Conservation (phyloP, 495 filamentous ascomycete species). For the Penicillium malachiteum region DNA sequence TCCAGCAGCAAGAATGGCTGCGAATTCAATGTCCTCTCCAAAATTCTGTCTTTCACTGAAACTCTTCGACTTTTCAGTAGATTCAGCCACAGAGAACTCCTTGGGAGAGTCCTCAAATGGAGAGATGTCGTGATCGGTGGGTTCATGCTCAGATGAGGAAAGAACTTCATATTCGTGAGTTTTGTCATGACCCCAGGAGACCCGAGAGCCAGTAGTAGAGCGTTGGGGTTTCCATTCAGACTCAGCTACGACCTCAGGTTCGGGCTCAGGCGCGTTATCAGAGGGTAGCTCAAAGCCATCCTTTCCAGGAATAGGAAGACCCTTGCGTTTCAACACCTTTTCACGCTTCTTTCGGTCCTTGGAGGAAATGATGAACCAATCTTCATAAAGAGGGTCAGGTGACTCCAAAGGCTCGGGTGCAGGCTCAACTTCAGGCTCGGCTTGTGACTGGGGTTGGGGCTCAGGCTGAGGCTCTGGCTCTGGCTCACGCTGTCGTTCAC, state of each 20-base stretch:
- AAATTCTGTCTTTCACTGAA: constrained; percentile 10
- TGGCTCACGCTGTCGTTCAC: neutral
- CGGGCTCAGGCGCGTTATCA: constrained; percentile 13
- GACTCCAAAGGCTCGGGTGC: constrained; percentile 18
- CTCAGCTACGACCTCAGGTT: neutral
- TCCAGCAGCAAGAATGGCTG: constrained; percentile 68
- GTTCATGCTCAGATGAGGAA: constrained; percentile 48
- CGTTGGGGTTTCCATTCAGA: constrained; percentile 19
- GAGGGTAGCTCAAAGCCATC: constrained; percentile 32
- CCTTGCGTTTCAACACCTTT: constrained; percentile 31
- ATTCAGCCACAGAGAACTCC: constrained; percentile 11
- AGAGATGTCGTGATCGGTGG: constrained; percentile 28
- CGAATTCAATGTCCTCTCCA: constrained; percentile 63
- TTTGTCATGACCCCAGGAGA: constrained; percentile 61
- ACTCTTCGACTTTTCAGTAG: constrained; percentile 14
- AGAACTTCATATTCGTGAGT: constrained; percentile 61
- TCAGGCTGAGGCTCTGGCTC: neutral
- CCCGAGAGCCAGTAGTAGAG: constrained; percentile 47
- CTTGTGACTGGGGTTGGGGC: neutral
- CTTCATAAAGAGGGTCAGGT: constrained; percentile 39
- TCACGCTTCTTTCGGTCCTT: constrained; percentile 43
- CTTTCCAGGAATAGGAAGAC: constrained; percentile 23
- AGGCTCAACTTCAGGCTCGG: constrained; percentile 1
- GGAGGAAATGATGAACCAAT: constrained; percentile 34
- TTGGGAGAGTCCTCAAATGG: constrained; percentile 16